Conservation (phyloP, 495 filamentous ascomycete genomes). For the Penicillium cataractarum region DNA sequence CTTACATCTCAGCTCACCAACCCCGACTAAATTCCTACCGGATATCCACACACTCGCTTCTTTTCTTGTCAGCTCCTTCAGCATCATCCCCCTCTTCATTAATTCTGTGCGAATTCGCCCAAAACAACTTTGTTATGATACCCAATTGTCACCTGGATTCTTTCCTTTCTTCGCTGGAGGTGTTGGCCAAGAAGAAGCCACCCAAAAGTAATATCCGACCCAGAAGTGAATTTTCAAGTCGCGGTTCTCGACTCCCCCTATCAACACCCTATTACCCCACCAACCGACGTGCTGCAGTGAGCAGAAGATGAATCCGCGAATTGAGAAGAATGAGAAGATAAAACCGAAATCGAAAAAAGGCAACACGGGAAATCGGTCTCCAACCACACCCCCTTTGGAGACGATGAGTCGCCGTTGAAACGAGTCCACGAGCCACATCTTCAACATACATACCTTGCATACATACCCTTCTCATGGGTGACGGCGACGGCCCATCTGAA, state of each 20-base stretch:
- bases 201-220: background rate
- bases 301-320: background rate
- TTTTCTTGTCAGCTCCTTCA: slow-evolving; percentile 20
- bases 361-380: slow-evolving; percentile 3
- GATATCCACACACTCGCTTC: slow-evolving; percentile 1
- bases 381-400: slow-evolving; percentile 3
- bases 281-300: background rate
- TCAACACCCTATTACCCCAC: background rate
- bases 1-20: slow-evolving; percentile 51
- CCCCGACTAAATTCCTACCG: slow-evolving; percentile 44
- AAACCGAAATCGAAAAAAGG: slow-evolving; percentile 2
- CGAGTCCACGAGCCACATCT: slow-evolving; percentile 23
- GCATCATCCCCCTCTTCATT: slow-evolving; percentile 28
- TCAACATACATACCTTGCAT: slow-evolving; percentile 25
- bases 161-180: slow-evolving; percentile 32
- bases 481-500: slow-evolving; percentile 13
- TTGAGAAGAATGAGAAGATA: slow-evolving; percentile 7
- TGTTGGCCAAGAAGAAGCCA: slow-evolving; percentile 19
- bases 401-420: slow-evolving; percentile 18
- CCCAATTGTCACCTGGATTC: slow-evolving; percentile 44
- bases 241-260: slow-evolving; percentile 2
- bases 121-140: slow-evolving; percentile 51
- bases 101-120: slow-evolving; percentile 39
- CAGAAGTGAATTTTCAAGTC: slow-evolving; percentile 4
- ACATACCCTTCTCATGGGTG: slow-evolving; percentile 15